Percentiles rank a stretch among this genome's conserved stretches.
These are phyloP conservation scores for Schoenoplectus triqueter DNA, from an alignment of 202 grass and related monocot species.

Conservation along the genomic window DNA sequence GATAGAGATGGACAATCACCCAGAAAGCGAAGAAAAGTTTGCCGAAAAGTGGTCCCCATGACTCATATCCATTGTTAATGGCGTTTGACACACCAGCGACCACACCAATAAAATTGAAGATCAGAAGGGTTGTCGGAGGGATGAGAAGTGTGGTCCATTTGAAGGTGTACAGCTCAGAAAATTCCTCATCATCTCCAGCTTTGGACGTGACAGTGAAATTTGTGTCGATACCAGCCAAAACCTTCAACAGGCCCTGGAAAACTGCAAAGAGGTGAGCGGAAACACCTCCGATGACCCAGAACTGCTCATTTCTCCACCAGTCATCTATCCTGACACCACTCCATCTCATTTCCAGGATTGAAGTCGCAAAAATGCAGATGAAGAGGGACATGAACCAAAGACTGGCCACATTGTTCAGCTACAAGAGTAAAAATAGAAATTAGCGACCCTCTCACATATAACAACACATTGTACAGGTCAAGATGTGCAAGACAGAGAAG, in stretches of 20 bases:
- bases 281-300: conserved; percentile 90
- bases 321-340: conserved; percentile 74
- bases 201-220: conserved; percentile 89
- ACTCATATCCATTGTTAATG: conserved; percentile 92
- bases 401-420: conserved; percentile 79
- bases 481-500: background rate
- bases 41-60: conserved; percentile 84
- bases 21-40: conserved; percentile 96
- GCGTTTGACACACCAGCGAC: conserved; percentile 82
- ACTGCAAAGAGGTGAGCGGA: conserved; percentile 81
- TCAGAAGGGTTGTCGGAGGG: conserved; percentile 75
- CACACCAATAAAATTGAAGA: conserved; percentile 84
- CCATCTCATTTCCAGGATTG: conserved; percentile 96
- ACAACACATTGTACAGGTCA: background rate
- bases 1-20: conserved; percentile 89
- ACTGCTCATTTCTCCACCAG: conserved; percentile 96
- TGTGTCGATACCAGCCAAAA: conserved; percentile 78
- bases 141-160: conserved; percentile 90
- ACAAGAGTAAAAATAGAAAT: conserved; percentile 36
- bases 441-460: conserved; percentile 12
- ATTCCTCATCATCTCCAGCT: conserved; percentile 76
- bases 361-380: conserved; percentile 76
- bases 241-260: conserved; percentile 88
- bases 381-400: conserved; percentile 95
- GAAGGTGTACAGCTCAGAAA: conserved; percentile 86